A percentile compares a stretch with the other conserved stretches of the same genome.
phyloP scores from a whole-genome alignment of 441 rosid genomes.

The Jatropha podagrica region DNA sequence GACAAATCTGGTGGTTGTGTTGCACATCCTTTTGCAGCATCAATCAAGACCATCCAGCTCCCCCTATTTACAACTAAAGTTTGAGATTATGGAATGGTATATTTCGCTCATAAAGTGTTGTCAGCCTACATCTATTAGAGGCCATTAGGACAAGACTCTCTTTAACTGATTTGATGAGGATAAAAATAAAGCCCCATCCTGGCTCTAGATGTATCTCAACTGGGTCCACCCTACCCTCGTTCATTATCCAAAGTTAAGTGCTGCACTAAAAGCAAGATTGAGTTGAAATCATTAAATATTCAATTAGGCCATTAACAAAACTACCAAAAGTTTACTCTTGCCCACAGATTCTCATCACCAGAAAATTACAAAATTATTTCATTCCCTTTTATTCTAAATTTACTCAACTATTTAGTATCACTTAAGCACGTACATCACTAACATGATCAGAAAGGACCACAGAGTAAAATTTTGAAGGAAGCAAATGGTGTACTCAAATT shows the following conservation, averaged over 20 bases:
- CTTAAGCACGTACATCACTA: neutral
- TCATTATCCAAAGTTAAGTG: neutral
- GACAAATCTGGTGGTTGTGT: constrained; percentile 82
- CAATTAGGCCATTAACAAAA: neutral
- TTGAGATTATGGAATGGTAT: neutral
- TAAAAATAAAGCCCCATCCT: neutral
- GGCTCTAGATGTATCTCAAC: neutral
- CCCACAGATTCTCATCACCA: neutral
- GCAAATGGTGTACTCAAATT: too few species aligned
- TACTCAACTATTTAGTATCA: neutral
- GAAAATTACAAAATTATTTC: neutral
- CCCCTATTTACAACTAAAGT: constrained; percentile 42
- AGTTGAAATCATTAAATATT: neutral
- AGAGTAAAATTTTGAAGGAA: too few species aligned
- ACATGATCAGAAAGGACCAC: neutral
- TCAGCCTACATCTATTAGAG: neutral
- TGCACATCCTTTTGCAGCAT: constrained; percentile 96
- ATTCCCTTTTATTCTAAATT: neutral
- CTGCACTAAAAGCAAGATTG: neutral
- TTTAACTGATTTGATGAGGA: too few species aligned
- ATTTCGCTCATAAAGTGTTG: too few species aligned
- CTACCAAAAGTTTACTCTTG: neutral
- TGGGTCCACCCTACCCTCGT: neutral
- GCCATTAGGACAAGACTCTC: neutral
- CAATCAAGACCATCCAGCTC: constrained; percentile 86